Evolutionary conservation across 257 asterid genomes (phyloP), one percentile per base, ranked within the genome.

Genomic region (Solanum ossicruentum): DNA sequence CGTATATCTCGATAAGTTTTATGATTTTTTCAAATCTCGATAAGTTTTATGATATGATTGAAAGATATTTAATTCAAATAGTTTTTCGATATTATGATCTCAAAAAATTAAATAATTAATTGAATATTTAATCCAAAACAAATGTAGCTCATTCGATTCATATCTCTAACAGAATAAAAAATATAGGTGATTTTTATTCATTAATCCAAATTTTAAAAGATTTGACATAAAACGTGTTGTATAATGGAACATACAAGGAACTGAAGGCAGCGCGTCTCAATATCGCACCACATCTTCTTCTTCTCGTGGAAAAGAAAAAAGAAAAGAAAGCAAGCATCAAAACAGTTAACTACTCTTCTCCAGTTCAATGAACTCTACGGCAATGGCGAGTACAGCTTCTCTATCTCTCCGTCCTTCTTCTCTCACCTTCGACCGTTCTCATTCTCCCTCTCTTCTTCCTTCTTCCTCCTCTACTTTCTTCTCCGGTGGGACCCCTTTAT

Each of bases 381-480:
- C 87, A 85, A 88, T 88, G 89, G 88, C 92, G 45, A 85, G 86
- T 79, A 80, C 94, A 41, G 83, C 93, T 32, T 88, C 90, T 61
- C 90, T 92, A 23, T 84, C 90, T 85, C 82, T 85, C 80, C 90
- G 92, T 16, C 86, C 49, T 32, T 67, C 75, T 8, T 67, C 75
- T 67, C 43, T 26, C 11, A 0, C 41, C 49, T 16, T 41, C 47
- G 49, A 32, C 21, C 49, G 47, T 3, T 67, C 75, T 12, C 78
- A 69, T 69, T 69, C 78, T 69, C 52, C 78, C 7, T 66, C 21
- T 66, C 86, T 86, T 81, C 91, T 63, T 57, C 86, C 77, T 26
- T 85, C 89, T 87, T 93, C 92, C 70, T 91, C 92, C 82, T 91
- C 96, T 81, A 81, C 85, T 65, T 90, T 89, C 87, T 82, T 89